phyloP scores from a whole-genome alignment of 2,329 filamentous ascomycete genomes.

The Shiraia sp. region DNA sequence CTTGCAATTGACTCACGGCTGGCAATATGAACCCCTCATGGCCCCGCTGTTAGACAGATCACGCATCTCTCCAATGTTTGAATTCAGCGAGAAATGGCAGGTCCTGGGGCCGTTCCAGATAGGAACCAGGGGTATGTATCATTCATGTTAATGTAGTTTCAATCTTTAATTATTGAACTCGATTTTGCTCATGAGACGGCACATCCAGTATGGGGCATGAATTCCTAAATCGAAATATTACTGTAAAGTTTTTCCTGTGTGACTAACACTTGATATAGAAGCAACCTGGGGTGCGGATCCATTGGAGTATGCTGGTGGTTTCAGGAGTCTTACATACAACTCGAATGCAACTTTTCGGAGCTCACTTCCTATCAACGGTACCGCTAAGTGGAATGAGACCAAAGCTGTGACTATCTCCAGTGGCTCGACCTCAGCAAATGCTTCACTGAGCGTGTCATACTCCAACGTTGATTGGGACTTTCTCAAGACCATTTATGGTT shows the following conservation, averaged over 20 bases:
- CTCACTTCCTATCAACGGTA: constrained; percentile 56
- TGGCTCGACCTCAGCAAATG: constrained; percentile 35
- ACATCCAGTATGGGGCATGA: no score
- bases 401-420: constrained; percentile 36
- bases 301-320: constrained; percentile 58
- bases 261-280: constrained; percentile 46
- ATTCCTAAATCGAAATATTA: no score
- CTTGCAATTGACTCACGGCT: constrained; percentile 17
- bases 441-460: constrained; percentile 52
- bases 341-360: constrained; percentile 50
- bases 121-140: constrained; percentile 61
- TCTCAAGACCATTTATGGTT: constrained; percentile 60
- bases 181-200: no score
- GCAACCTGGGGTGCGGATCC: constrained; percentile 63
- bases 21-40: constrained; percentile 23
- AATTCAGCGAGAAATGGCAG: constrained; percentile 51
- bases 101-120: constrained; percentile 62
- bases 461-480: constrained; percentile 58
- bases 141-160: no score
- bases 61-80: constrained; percentile 21
- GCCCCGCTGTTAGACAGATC: constrained; percentile 15
- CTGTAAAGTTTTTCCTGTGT: neutral
- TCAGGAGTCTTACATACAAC: constrained; percentile 52
- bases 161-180: no score
- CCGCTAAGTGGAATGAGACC: constrained; percentile 53